Conservation (phyloP, 768 basidiomycete species). For the Scleroderma bovista region DNA sequence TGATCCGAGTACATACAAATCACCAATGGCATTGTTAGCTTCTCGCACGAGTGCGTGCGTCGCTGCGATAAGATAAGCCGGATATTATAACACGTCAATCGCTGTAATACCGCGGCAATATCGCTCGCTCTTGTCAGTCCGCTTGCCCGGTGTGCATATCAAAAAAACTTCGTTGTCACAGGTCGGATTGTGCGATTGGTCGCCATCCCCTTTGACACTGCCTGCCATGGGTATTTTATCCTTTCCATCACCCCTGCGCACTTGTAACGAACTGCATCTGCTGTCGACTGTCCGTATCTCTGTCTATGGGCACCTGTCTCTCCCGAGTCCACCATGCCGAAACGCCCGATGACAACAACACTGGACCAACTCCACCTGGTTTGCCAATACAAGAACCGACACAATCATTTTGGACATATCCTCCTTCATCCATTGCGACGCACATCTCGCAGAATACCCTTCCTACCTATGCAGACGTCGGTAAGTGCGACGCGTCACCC, state of each 20-base stretch:
- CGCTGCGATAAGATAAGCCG: conserved; percentile 1
- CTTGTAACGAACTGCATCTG: neutral
- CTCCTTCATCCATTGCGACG: conserved; percentile 42
- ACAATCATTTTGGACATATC: conserved; percentile 59
- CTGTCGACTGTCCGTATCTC: neutral
- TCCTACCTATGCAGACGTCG: conserved; percentile 55
- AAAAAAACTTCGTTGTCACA: too few relatives aligned
- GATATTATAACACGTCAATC: neutral
- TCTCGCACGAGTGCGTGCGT: neutral
- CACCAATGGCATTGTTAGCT: neutral
- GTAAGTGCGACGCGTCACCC: conserved; percentile 10
- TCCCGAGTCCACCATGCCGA: conserved; percentile 9
- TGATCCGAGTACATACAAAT: neutral
- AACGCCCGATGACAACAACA: neutral
- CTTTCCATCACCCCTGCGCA: neutral
- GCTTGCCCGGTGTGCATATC: too few relatives aligned
- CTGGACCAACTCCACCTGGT: conserved; percentile 20
- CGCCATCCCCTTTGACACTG: too few relatives aligned
- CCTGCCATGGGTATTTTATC: too few relatives aligned
- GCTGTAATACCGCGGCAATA: too few relatives aligned
- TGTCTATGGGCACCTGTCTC: conserved; percentile 22
- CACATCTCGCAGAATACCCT: conserved; percentile 18
- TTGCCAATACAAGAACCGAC: conserved; percentile 53
- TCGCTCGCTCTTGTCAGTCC: too few relatives aligned
- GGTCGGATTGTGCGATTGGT: too few relatives aligned